These are phyloP conservation scores for Cladosporium sp. DNA, from an alignment of 2,329 filamentous ascomycete genomes.

Conservation along the genomic window DNA sequence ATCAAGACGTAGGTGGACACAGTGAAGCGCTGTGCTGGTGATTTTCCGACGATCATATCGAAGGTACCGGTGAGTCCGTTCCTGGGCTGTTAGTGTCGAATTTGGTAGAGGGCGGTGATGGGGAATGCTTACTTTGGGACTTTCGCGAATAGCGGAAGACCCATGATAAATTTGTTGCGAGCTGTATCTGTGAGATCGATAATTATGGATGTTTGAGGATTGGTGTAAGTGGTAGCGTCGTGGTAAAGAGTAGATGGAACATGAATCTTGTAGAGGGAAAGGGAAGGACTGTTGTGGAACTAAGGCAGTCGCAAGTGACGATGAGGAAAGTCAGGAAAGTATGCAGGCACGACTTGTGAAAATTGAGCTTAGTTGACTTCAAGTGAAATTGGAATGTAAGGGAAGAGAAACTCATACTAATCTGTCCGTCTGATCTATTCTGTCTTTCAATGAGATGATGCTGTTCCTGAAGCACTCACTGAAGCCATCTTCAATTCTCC, in stretches of 20 bases:
- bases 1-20: not conserved
- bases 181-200: too few relatives aligned
- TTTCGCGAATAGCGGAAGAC: not conserved
- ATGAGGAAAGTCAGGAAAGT: too few relatives aligned
- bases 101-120: too few relatives aligned
- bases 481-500: not conserved
- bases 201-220: too few relatives aligned
- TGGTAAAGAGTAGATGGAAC: too few relatives aligned
- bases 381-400: not conserved
- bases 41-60: not conserved
- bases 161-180: not conserved
- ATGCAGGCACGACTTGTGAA: too few relatives aligned
- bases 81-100: not conserved
- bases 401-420: not conserved
- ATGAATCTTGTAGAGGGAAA: too few relatives aligned
- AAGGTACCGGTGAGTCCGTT: not conserved
- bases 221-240: too few relatives aligned
- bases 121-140: not conserved
- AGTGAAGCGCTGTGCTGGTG: not conserved
- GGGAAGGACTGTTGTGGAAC: too few relatives aligned
- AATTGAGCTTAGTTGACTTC: not conserved
- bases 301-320: too few relatives aligned
- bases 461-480: not conserved
- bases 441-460: not conserved
- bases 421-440: not conserved